These are phyloP conservation scores for Mortierella antarctica DNA, from an alignment of 192 early-diverging fungal genomes.

Conservation along the genomic window DNA sequence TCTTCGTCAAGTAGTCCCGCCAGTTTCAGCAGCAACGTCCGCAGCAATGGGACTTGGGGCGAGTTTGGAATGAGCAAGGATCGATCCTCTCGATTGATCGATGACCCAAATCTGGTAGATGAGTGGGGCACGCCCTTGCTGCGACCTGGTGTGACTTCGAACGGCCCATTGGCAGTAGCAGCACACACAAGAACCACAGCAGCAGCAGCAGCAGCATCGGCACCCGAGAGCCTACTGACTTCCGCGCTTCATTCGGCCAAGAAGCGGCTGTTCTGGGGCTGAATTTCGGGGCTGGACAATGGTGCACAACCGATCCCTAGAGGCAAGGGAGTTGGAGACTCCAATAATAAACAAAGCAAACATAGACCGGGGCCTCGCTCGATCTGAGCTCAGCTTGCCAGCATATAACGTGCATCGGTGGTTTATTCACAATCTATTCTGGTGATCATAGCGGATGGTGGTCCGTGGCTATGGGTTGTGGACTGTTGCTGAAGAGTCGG, in stretches of 20 bases:
- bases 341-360: no score
- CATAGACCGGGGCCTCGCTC: no score
- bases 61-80: slow-evolving; percentile 27
- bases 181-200: neutral
- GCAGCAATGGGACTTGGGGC: neutral
- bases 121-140: slow-evolving; percentile 13
- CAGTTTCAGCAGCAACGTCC: neutral
- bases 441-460: no score
- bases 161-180: neutral
- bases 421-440: no score
- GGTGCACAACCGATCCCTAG: no score
- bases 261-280: slow-evolving; percentile 49
- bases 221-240: slow-evolving; percentile 24
- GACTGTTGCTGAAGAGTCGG: no score
- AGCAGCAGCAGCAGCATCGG: neutral
- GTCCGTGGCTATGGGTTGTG: no score
- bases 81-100: slow-evolving; percentile 16
- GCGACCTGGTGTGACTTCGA: neutral
- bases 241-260: slow-evolving; percentile 30
- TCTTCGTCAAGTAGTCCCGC: neutral
- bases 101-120: slow-evolving; percentile 24
- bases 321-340: no score
- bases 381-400: no score
- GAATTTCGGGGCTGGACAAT: neutral
- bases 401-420: no score